Evolutionary conservation across 2,329 filamentous ascomycete genomes (phyloP), one percentile per base, ranked within the genome.

Genomic region (Diplocarpon mali): DNA sequence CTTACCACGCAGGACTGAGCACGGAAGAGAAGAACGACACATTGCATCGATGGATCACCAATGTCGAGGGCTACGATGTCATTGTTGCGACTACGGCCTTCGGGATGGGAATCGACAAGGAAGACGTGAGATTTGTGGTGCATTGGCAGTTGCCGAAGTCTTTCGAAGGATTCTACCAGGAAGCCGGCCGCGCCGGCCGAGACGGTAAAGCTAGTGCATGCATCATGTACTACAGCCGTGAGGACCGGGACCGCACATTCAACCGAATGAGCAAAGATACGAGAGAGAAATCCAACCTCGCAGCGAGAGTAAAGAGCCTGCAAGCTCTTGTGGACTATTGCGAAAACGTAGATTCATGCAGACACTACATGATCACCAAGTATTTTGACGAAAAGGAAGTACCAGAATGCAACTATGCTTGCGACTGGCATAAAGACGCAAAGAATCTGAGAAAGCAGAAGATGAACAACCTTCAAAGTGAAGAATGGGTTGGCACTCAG

Each of bases 51-150:
- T 90, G 85, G 85, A 79, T 88, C 37, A 71, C 73, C 44, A 84
- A 86, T 60, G 74, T 77, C 43, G 71, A 75, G 20, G 83, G 83
- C 1, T 95, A 92, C 65, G 88, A 92, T 61, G 79, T 96, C 39
- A 90, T 96, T 49, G 88, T 95, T 24, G 90, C 90, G 1, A 96
- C 90, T 0, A 96, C 87, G 1, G 90, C 90, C 0, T 96, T 96
- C 58, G 90, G 90, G 2, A 96, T 96, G 90, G 90, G 90, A 20
- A 95, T 96, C 52, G 89, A 96, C 64, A 95, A 95, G 64, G 80
- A 92, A 42, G 83, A 94, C 55, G 90, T 96, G 10, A 83, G 90
- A 2, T 95, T 95, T 57, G 89, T 96, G 1, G 80, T 92, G 1
- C 90, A 96, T 64, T 96, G 90, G 88, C 84, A 87, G 47, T 73